Conservation (phyloP, 176 grass and related monocot species). For the Raddia guianensis region DNA sequence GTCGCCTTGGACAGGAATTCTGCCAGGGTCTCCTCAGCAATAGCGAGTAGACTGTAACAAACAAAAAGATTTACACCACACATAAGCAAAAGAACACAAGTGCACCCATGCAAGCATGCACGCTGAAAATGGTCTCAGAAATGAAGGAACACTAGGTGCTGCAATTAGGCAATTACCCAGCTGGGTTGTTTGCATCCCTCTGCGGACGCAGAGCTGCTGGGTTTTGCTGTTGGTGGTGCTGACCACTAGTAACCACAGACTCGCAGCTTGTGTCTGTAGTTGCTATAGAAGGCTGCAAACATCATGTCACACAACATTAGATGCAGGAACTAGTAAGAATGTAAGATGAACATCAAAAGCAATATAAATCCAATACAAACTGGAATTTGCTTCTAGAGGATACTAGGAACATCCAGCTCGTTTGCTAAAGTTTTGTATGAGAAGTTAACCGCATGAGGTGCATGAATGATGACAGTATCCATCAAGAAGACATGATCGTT, state of each 20-base stretch:
- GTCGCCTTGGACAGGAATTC: slow-evolving; percentile 99
- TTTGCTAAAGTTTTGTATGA: not conserved
- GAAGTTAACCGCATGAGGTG: not conserved
- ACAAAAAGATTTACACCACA: slow-evolving; percentile 13
- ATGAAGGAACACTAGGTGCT: not conserved
- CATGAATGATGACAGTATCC: not conserved
- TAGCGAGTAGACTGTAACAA: slow-evolving; percentile 79
- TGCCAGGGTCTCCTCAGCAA: slow-evolving; percentile 98
- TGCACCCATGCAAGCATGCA: not conserved
- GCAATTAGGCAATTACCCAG: slow-evolving; percentile 78
- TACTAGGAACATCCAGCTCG: not conserved
- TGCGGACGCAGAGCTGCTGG: slow-evolving; percentile 64
- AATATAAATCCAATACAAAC: slow-evolving; percentile 1
- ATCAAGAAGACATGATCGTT: not conserved
- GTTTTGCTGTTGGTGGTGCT: slow-evolving; percentile 85
- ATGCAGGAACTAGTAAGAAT: not conserved
- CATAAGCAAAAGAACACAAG: not conserved
- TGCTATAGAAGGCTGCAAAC: slow-evolving; percentile 66
- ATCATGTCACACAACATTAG: slow-evolving; percentile 36
- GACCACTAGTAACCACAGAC: slow-evolving; percentile 97
- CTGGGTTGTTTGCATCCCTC: slow-evolving; percentile 91
- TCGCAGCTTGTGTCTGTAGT: slow-evolving; percentile 95
- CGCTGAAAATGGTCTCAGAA: not conserved
- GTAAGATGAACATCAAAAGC: slow-evolving; percentile 9
- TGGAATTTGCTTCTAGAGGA: not conserved